A percentile compares a stretch with the other conserved stretches of the same genome.
phyloP scores from a whole-genome alignment of 305 asterid genomes.

The Fraxinus nigra region DNA sequence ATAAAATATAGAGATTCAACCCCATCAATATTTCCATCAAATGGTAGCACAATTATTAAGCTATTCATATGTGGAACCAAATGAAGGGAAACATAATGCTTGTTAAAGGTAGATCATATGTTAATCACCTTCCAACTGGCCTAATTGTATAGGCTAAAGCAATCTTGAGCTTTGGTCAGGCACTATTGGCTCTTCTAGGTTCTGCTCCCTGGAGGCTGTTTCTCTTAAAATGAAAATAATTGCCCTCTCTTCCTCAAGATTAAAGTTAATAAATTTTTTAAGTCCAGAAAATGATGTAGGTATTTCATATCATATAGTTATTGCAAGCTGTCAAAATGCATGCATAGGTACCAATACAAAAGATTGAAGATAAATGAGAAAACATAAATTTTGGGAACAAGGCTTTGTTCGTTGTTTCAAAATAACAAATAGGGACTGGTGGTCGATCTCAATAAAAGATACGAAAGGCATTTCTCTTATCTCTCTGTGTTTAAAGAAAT shows the following conservation, averaged over 20 bases:
- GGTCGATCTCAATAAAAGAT: background rate
- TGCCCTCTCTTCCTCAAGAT: background rate
- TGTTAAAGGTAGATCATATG: background rate
- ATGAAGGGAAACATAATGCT: background rate
- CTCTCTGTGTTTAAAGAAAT: background rate
- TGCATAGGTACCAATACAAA: background rate
- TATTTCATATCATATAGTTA: background rate
- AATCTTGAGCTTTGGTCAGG: background rate
- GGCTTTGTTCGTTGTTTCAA: background rate
- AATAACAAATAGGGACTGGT: background rate
- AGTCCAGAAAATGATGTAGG: background rate
- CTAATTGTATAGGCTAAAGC: background rate
- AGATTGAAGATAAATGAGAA: background rate
- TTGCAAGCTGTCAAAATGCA: background rate
- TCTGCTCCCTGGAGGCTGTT: background rate
- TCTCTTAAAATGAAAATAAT: background rate
- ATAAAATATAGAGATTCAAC: background rate
- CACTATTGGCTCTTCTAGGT: background rate
- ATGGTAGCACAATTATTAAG: background rate
- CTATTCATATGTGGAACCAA: background rate
- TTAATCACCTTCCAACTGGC: background rate
- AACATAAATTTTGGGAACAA: background rate
- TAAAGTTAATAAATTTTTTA: background rate
- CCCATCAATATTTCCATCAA: background rate
- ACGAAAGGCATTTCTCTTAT: background rate